These are phyloP conservation scores for Pneumocystis wakefieldiae DNA, from an alignment of 1,139 yeast genomes.

Conservation along the genomic window DNA sequence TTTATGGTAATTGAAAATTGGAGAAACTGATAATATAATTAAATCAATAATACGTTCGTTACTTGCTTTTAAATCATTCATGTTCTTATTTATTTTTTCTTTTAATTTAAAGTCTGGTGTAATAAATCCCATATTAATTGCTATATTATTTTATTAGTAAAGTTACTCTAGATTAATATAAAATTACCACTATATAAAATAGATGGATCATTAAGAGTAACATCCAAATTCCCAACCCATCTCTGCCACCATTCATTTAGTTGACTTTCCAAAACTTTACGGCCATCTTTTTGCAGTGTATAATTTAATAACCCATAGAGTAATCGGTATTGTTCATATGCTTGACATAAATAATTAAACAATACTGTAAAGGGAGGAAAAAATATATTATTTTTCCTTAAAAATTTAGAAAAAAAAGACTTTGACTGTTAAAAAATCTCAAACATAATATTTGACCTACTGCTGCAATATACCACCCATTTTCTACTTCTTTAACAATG, in stretches of 20 bases:
- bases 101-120: background rate
- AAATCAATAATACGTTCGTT: background rate
- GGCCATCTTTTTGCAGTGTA: background rate
- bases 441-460: background rate
- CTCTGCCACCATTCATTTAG: background rate
- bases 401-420: background rate
- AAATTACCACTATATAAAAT: background rate
- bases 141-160: background rate
- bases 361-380: background rate
- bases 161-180: background rate
- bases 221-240: background rate
- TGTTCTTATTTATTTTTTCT: background rate
- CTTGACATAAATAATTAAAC: background rate
- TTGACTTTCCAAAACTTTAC: background rate
- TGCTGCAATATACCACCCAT: background rate
- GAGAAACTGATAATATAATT: background rate
- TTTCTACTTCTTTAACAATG: background rate
- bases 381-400: background rate
- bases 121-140: background rate
- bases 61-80: background rate
- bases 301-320: background rate
- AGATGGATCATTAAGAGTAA: background rate
- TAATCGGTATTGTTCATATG: background rate
- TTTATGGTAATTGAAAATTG: background rate
- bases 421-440: background rate